A percentile compares a stretch with the other conserved stretches of the same genome.
Conservation (phyloP, 2,329 filamentous ascomycete species). For the Cercospora brassicicola region DNA sequence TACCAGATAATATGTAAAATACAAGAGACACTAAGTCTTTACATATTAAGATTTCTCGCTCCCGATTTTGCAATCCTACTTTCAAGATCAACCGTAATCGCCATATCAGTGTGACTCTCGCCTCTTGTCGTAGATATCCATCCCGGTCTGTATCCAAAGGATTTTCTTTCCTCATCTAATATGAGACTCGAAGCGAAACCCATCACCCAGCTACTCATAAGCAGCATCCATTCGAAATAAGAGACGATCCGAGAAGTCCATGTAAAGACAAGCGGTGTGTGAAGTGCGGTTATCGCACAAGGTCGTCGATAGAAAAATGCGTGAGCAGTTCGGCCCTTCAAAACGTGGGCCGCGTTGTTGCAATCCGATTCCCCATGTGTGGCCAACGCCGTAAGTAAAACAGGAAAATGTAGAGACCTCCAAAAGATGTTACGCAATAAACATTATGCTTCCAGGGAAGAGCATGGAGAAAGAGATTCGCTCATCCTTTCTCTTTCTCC, state of each 20-base stretch:
- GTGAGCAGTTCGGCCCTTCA: neutral
- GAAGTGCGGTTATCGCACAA: neutral
- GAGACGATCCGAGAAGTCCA: neutral
- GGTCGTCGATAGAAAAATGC: neutral
- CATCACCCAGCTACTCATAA: neutral
- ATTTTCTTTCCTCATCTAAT: neutral
- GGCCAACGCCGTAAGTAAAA: neutral
- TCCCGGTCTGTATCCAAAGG: neutral
- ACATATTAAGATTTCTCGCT: neutral
- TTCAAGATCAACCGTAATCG: neutral
- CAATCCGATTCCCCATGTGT: neutral
- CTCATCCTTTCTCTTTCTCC: conserved; percentile 10
- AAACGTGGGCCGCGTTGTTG: neutral
- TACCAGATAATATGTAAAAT: neutral
- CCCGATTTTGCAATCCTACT: neutral
- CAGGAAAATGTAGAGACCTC: neutral
- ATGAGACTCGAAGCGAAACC: neutral
- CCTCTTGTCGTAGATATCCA: neutral
- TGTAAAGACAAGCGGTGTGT: neutral
- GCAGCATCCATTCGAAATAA: neutral
- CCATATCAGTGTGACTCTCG: conserved; percentile 1
- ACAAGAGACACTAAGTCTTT: neutral
- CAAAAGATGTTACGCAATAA: neutral
- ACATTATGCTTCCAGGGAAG: conserved; percentile 1
- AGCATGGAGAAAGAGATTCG: neutral